Evolutionary conservation across 2,329 filamentous ascomycete genomes (phyloP).

Genomic region (Penicillium sp.): DNA sequence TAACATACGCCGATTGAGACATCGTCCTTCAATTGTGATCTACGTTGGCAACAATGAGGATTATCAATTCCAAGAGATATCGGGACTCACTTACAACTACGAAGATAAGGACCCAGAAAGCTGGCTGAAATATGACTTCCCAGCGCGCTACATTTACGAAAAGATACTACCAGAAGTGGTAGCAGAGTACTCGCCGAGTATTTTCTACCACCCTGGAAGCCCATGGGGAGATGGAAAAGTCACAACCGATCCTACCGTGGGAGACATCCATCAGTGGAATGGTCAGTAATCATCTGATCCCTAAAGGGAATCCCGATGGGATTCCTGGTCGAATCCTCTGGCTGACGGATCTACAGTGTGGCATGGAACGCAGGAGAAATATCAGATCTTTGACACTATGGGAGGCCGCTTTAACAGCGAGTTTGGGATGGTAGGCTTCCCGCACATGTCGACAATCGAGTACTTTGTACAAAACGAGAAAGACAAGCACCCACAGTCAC

Average conservation of each 20-base stretch:
- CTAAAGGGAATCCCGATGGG: too few relatives aligned
- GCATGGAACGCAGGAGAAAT: background rate
- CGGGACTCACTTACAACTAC: background rate
- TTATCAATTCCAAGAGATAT: background rate
- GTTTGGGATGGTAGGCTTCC: background rate
- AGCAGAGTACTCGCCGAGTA: background rate
- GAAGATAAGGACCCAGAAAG: background rate
- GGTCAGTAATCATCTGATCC: background rate
- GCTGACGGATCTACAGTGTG: background rate
- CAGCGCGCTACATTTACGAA: background rate
- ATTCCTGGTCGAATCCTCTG: too few relatives aligned
- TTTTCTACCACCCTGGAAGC: background rate
- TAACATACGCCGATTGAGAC: background rate
- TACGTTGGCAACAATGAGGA: background rate
- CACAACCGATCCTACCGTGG: background rate
- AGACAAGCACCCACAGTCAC: background rate
- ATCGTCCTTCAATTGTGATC: background rate
- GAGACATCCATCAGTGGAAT: background rate
- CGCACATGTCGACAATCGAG: background rate
- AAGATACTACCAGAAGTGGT: background rate
- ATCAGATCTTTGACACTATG: background rate
- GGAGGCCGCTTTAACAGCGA: background rate
- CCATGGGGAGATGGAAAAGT: background rate
- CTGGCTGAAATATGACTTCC: background rate
- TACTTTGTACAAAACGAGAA: background rate